Evolutionary conservation across 345 rosid species (phyloP).

Genomic region (Hibiscus syriacus): DNA sequence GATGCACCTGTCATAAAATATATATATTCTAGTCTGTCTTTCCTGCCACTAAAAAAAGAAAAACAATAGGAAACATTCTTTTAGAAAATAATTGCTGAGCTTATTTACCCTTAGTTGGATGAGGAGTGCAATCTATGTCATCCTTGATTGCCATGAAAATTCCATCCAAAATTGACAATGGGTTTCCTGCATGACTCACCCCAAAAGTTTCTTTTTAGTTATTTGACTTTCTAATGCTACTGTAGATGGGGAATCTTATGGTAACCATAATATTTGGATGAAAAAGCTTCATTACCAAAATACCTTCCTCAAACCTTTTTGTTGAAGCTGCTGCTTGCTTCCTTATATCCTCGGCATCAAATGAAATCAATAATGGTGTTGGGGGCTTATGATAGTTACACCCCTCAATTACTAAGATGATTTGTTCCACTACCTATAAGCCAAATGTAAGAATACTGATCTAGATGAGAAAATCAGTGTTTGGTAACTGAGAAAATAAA

Average conservation of each 20-base stretch:
- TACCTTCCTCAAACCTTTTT: conserved; percentile 73
- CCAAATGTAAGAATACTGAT: no score
- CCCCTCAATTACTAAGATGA: conserved; percentile 51
- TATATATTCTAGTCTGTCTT: background rate
- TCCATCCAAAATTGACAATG: conserved; percentile 73
- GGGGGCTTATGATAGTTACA: conserved; percentile 49
- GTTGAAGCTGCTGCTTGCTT: conserved; percentile 81
- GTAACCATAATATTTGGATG: background rate
- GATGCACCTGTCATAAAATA: conserved; percentile 53
- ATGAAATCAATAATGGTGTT: conserved; percentile 51
- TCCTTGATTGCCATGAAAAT: conserved; percentile 85
- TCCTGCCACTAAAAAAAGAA: background rate
- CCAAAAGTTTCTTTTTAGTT: background rate
- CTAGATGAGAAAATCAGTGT: no score
- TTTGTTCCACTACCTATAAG: conserved; percentile 54
- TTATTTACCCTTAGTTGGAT: conserved; percentile 54
- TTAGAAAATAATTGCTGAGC: background rate
- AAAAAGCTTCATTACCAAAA: background rate
- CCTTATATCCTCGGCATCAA: conserved; percentile 52
- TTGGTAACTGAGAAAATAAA: no score
- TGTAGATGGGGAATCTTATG: background rate
- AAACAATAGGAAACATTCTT: background rate
- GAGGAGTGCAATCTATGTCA: conserved; percentile 78
- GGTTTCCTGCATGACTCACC: conserved; percentile 49
- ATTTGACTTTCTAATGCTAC: background rate